Evolutionary conservation across 345 rosid genomes (phyloP).

Genomic region (Eucalyptus cladocalyx): DNA sequence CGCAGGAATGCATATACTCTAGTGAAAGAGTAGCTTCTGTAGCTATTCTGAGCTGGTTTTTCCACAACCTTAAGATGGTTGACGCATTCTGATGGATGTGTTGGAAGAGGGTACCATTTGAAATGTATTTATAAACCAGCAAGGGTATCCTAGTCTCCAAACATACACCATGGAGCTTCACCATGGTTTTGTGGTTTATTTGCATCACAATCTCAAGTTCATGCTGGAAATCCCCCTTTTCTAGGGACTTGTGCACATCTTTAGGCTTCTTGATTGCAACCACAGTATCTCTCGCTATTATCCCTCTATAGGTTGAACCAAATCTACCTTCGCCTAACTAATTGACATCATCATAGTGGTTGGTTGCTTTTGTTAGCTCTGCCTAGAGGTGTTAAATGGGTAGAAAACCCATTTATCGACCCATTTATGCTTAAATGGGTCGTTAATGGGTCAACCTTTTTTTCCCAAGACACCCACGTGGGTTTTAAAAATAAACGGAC

Average conservation of each 20-base stretch:
- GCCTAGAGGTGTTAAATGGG: too few relatives aligned
- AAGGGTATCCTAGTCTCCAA: not conserved
- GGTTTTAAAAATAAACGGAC: too few relatives aligned
- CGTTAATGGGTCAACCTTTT: too few relatives aligned
- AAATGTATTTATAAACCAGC: not conserved
- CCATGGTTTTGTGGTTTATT: not conserved
- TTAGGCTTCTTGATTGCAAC: not conserved
- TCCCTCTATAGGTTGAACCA: not conserved
- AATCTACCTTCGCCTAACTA: not conserved
- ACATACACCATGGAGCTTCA: not conserved
- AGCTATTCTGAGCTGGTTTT: not conserved
- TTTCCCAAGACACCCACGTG: too few relatives aligned
- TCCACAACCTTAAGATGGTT: not conserved
- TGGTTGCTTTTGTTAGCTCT: not conserved
- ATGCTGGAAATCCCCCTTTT: not conserved
- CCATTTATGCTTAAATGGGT: too few relatives aligned
- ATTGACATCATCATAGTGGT: not conserved
- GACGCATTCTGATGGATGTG: not conserved
- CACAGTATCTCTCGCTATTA: not conserved
- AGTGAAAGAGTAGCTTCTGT: not conserved
- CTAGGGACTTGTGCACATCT: not conserved
- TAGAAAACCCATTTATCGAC: too few relatives aligned
- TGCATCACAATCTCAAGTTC: not conserved
- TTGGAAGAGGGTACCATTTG: not conserved
- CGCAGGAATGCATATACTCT: not conserved